A percentile compares a stretch with the other conserved stretches of the same genome.
These are phyloP conservation scores for Solanum okadae DNA, from an alignment of 257 asterid species.

Conservation along the genomic window DNA sequence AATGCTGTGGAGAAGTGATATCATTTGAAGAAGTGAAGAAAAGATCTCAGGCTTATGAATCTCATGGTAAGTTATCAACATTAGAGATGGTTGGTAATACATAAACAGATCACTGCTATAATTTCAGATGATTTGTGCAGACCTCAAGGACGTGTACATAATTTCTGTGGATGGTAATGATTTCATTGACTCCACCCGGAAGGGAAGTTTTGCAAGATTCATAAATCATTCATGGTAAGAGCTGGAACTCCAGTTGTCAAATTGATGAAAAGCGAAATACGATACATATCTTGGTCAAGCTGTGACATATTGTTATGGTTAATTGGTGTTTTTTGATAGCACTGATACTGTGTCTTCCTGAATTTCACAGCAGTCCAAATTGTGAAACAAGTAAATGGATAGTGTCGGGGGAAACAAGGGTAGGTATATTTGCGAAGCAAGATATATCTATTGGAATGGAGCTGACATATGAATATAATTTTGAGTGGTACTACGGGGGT, in stretches of 20 bases:
- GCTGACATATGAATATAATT: conserved; percentile 76
- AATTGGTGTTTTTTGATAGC: no score
- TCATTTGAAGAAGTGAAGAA: conserved; percentile 61
- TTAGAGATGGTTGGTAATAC: conserved; percentile 6
- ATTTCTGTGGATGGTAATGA: conserved; percentile 62
- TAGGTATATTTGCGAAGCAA: conserved; percentile 73
- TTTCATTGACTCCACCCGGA: conserved; percentile 76
- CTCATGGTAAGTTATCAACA: conserved; percentile 41
- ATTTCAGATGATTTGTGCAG: conserved; percentile 28
- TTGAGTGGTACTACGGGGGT: conserved; percentile 86
- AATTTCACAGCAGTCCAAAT: no score
- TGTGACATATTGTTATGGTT: no score
- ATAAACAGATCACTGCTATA: conserved; percentile 1
- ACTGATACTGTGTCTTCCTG: no score
- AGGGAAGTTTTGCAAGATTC: conserved; percentile 88
- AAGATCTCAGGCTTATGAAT: conserved; percentile 69
- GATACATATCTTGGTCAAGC: background rate
- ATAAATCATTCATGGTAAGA: conserved; percentile 92
- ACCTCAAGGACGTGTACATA: conserved; percentile 71
- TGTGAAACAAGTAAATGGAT: conserved; percentile 30
- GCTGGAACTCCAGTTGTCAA: background rate
- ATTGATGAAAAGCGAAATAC: background rate
- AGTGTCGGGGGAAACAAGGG: conserved; percentile 78
- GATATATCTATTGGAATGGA: conserved; percentile 67
- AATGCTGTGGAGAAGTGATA: conserved; percentile 87